phyloP scores from a whole-genome alignment of 2,329 filamentous ascomycete species.

The Neonectria neomacrospora region DNA sequence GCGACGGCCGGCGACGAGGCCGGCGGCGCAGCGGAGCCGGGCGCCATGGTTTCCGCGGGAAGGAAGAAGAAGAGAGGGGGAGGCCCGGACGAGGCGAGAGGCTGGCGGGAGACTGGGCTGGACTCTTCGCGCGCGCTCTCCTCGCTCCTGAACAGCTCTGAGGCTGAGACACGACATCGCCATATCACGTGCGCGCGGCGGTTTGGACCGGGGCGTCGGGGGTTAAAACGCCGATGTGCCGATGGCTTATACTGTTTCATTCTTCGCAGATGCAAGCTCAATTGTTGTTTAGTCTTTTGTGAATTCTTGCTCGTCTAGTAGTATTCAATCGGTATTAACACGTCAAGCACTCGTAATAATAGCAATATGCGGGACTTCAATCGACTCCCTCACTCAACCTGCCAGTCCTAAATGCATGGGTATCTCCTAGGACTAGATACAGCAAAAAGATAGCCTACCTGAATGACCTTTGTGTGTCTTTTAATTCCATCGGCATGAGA shows the following conservation, averaged over 20 bases:
- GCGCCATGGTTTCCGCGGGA: conserved; percentile 36
- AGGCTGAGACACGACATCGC: conserved; percentile 43
- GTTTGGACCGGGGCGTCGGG: conserved; percentile 20
- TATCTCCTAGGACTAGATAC: no score
- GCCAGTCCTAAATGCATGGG: no score
- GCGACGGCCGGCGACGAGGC: conserved; percentile 13
- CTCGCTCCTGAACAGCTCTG: conserved; percentile 10
- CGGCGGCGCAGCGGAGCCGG: conserved; percentile 37
- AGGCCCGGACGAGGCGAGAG: conserved; percentile 15
- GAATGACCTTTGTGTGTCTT: no score
- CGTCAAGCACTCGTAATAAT: no score
- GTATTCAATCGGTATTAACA: neutral
- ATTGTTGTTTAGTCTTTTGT: neutral
- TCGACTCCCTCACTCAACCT: no score
- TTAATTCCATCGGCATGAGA: no score
- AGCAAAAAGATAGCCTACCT: no score
- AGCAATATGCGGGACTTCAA: no score
- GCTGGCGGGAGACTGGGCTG: conserved; percentile 12
- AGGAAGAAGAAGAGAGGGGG: conserved; percentile 1
- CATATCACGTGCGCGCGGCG: conserved; percentile 39
- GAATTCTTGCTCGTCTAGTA: neutral
- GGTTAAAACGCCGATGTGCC: conserved; percentile 33
- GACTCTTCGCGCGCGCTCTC: conserved; percentile 19
- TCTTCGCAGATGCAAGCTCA: neutral
- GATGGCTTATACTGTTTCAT: conserved; percentile 14